Evolutionary conservation across 2,329 filamentous ascomycete genomes (phyloP).

Genomic region (Cercospora zeina): DNA sequence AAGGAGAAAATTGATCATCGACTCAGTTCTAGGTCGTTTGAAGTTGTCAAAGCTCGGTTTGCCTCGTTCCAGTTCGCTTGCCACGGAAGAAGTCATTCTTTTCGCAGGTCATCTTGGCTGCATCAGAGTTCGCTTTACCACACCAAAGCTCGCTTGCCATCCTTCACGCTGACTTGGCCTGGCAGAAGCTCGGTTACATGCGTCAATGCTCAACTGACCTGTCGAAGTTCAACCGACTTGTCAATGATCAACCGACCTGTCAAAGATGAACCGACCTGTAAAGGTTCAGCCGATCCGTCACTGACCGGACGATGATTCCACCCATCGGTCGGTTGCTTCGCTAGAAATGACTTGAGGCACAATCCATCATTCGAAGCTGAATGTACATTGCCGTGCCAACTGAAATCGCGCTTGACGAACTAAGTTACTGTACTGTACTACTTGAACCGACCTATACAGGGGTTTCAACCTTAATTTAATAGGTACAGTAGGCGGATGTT

Average conservation of each 20-base stretch:
- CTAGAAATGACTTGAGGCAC: too few species aligned
- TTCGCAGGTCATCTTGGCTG: not conserved
- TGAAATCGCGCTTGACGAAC: too few species aligned
- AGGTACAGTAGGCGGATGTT: too few species aligned
- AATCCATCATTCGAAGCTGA: too few species aligned
- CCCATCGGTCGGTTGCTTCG: too few species aligned
- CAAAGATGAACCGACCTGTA: not conserved
- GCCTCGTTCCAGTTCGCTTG: not conserved
- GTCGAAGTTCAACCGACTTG: not conserved
- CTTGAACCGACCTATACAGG: too few species aligned
- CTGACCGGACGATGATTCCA: not conserved
- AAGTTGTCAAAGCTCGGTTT: not conserved
- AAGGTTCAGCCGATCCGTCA: not conserved
- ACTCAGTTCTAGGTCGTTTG: not conserved
- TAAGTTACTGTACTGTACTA: too few species aligned
- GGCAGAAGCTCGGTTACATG: not conserved
- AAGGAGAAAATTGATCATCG: not conserved
- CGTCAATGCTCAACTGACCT: not conserved
- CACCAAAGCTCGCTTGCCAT: not conserved
- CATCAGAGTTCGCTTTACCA: not conserved
- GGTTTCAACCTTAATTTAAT: too few species aligned
- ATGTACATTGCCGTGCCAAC: too few species aligned
- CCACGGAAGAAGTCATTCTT: not conserved
- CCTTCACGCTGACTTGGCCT: not conserved
- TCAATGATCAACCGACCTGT: not conserved